These are phyloP conservation scores for Tremella mesenterica DNA, from an alignment of 768 basidiomycete genomes.

Conservation along the genomic window DNA sequence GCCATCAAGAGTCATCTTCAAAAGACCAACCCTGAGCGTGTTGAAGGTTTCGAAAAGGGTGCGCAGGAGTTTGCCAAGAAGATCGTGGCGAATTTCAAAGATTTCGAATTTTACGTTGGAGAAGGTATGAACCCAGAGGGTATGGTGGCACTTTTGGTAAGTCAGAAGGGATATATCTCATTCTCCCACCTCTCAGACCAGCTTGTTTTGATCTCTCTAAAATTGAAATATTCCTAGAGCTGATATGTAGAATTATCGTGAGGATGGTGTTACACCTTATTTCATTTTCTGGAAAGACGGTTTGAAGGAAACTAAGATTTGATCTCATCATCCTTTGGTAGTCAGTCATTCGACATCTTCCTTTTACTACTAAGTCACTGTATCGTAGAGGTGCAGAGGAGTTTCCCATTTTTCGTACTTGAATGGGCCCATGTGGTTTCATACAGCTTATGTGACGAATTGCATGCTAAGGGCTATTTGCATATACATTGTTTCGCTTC, in stretches of 20 bases:
- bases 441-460: background rate
- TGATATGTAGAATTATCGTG: slow-evolving; percentile 62
- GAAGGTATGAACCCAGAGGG: slow-evolving; percentile 65
- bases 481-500: background rate
- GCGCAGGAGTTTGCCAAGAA: slow-evolving; percentile 77
- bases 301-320: slow-evolving; percentile 53
- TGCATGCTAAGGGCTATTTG: background rate
- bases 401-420: too few relatives aligned
- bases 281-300: slow-evolving; percentile 97
- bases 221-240: background rate
- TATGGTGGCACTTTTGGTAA: slow-evolving; percentile 74
- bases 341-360: too few relatives aligned
- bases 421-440: too few relatives aligned
- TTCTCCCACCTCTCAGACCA: background rate
- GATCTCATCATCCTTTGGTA: too few relatives aligned
- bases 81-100: slow-evolving; percentile 77
- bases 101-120: slow-evolving; percentile 69
- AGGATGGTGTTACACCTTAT: slow-evolving; percentile 58
- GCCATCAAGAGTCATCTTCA: slow-evolving; percentile 61
- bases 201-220: background rate
- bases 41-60: slow-evolving; percentile 69
- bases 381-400: too few relatives aligned
- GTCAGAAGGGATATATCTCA: too few relatives aligned
- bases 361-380: too few relatives aligned
- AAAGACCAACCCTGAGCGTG: slow-evolving; percentile 53